Conservation (phyloP, 2,329 filamentous ascomycete species). For the Arthrobotrys pseudoclavata region DNA sequence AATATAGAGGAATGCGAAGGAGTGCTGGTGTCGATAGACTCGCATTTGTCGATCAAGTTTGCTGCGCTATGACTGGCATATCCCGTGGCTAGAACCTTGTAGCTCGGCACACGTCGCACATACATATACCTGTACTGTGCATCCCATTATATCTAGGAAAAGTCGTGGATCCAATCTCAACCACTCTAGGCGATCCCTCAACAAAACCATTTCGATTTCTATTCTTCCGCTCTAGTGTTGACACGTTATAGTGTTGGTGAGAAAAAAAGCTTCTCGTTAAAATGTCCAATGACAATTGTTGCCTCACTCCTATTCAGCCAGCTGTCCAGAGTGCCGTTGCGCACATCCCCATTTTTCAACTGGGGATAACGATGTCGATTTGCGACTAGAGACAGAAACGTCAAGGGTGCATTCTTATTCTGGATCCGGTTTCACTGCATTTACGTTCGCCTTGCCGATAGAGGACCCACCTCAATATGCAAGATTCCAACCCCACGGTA, state of each 20-base stretch:
- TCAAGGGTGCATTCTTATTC: conserved; percentile 19
- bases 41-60: conserved; percentile 35
- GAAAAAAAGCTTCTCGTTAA: conserved; percentile 11
- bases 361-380: conserved; percentile 19
- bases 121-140: conserved; percentile 28
- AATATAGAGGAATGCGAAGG: not conserved
- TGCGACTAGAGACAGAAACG: conserved; percentile 9
- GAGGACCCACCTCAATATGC: conserved; percentile 7
- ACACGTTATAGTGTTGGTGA: conserved; percentile 26
- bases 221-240: conserved; percentile 26
- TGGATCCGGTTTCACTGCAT: conserved; percentile 13
- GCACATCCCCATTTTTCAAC: conserved; percentile 7
- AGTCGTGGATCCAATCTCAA: conserved; percentile 26
- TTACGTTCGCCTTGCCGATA: conserved; percentile 28
- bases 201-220: conserved; percentile 10
- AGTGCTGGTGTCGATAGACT: conserved; percentile 7
- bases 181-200: conserved; percentile 12
- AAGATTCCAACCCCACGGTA: conserved; percentile 15
- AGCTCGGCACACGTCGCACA: conserved; percentile 11
- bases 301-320: conserved; percentile 28
- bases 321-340: not conserved
- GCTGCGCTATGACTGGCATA: conserved; percentile 15
- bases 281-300: conserved; percentile 25
- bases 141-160: conserved; percentile 7
- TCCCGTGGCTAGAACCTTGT: conserved; percentile 31